A percentile compares a stretch with the other conserved stretches of the same genome.
Conservation (phyloP, 1,284 basidiomycete species). For the Trichosporon sp. region DNA sequence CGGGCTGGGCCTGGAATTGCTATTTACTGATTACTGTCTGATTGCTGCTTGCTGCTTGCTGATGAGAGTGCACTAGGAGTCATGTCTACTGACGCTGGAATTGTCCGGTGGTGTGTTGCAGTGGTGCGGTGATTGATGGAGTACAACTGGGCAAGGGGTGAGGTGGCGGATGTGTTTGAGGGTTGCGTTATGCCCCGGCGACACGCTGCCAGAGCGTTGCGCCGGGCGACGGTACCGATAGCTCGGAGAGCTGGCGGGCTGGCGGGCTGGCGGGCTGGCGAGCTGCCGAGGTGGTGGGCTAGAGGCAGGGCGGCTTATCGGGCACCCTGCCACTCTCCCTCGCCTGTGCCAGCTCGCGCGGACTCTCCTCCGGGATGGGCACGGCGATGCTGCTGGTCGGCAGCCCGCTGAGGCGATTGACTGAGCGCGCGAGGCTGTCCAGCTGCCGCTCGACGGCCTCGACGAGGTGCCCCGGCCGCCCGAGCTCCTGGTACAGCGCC, state of each 20-base stretch:
- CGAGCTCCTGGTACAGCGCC: conserved; percentile 8
- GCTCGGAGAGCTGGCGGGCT: no score
- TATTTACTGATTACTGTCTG: no score
- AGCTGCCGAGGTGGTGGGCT: not conserved
- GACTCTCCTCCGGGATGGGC: not conserved
- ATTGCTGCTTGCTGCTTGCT: no score
- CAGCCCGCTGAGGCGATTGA: conserved; percentile 3
- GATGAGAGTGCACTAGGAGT: no score
- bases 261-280: no score
- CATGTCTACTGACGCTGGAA: not conserved
- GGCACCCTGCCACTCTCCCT: no score
- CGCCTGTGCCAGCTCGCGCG: not conserved
- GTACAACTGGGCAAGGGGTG: not conserved
- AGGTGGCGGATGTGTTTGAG: not conserved
- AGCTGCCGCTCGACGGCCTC: conserved; percentile 8
- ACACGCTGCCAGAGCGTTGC: not conserved
- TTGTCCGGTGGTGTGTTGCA: not conserved
- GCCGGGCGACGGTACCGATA: no score
- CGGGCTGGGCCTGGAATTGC: no score
- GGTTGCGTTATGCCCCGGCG: not conserved
- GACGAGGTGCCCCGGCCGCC: conserved; percentile 8
- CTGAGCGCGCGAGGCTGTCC: not conserved
- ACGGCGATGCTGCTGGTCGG: conserved; percentile 8
- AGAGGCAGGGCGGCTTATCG: not conserved
- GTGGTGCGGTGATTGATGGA: no score